These are phyloP conservation scores for Penicillium fimorum DNA, from an alignment of 495 filamentous ascomycete species.

Conservation along the genomic window DNA sequence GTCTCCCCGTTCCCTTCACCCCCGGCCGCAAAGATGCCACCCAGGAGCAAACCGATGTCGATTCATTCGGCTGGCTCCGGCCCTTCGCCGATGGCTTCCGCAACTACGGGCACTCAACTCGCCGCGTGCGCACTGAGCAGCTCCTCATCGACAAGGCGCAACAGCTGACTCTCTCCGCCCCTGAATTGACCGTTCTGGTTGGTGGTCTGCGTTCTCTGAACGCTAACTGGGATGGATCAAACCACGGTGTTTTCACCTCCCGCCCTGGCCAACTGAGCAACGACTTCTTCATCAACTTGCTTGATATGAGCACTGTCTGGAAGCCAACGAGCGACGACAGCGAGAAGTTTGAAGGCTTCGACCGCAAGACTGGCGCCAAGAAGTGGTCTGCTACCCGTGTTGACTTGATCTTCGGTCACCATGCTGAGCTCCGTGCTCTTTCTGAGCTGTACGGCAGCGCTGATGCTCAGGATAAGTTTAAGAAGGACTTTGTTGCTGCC, in stretches of 20 bases:
- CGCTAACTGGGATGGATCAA: slow-evolving; percentile 64
- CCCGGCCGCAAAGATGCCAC: slow-evolving; percentile 53
- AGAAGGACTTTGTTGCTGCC: slow-evolving; percentile 65
- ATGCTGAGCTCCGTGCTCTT: slow-evolving; percentile 66
- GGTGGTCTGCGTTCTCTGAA: slow-evolving; percentile 66
- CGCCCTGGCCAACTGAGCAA: slow-evolving; percentile 65
- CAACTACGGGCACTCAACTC: slow-evolving; percentile 62
- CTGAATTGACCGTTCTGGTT: slow-evolving; percentile 64
- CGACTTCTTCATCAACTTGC: slow-evolving; percentile 74
- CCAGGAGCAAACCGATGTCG: slow-evolving; percentile 62
- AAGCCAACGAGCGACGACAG: slow-evolving; percentile 45
- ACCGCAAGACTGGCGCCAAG: slow-evolving; percentile 64
- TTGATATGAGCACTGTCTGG: slow-evolving; percentile 64
- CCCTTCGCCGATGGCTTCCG: slow-evolving; percentile 68
- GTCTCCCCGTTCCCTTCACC: slow-evolving; percentile 43
- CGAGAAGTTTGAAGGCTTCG: slow-evolving; percentile 60
- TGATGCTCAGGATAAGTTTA: slow-evolving; percentile 58
- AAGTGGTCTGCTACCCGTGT: slow-evolving; percentile 68
- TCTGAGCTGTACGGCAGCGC: slow-evolving; percentile 62
- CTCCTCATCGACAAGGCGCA: slow-evolving; percentile 66
- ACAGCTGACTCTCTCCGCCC: slow-evolving; percentile 63
- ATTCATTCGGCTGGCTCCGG: slow-evolving; percentile 61
- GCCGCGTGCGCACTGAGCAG: slow-evolving; percentile 60
- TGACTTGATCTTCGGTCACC: slow-evolving; percentile 68
- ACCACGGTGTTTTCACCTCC: slow-evolving; percentile 60